Percentiles rank a stretch among this genome's conserved stretches.
Conservation (phyloP, 2,329 filamentous ascomycete genomes). For the Endocalyx cinctus region DNA sequence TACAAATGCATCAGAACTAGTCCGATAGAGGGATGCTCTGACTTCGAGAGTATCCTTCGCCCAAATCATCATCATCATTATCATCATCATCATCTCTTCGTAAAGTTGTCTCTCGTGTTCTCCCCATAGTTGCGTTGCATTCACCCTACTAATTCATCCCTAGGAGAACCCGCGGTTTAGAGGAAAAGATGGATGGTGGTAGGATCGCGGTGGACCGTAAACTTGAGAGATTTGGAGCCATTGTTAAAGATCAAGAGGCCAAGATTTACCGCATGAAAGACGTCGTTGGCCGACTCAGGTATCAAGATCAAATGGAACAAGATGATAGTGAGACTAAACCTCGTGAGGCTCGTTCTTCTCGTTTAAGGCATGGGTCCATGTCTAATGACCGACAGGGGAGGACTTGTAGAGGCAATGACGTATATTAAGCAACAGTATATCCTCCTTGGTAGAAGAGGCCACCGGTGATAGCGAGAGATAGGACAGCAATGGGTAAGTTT, state of each 20-base stretch:
- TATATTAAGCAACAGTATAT: slow-evolving; percentile 43
- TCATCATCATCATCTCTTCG: slow-evolving; percentile 32
- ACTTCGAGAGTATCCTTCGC: slow-evolving; percentile 42
- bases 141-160: too few relatives aligned
- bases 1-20: slow-evolving; percentile 40
- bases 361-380: slow-evolving; percentile 6
- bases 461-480: slow-evolving; percentile 43
- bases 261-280: slow-evolving; percentile 25
- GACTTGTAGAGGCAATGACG: too few relatives aligned
- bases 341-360: too few relatives aligned
- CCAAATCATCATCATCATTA: slow-evolving; percentile 44
- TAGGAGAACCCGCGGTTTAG: slow-evolving; percentile 31
- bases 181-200: slow-evolving; percentile 26
- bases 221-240: slow-evolving; percentile 19
- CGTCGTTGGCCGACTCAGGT: slow-evolving; percentile 20
- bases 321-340: too few relatives aligned
- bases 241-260: slow-evolving; percentile 19
- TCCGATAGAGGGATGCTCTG: slow-evolving; percentile 40
- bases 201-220: slow-evolving; percentile 26
- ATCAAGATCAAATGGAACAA: too few relatives aligned
- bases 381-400: too few relatives aligned
- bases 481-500: slow-evolving; percentile 60
- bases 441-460: slow-evolving; percentile 45
- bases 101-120: too few relatives aligned
- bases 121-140: too few relatives aligned